Evolutionary conservation across 495 filamentous ascomycete genomes (phyloP).

Genomic region (Talaromyces adpressus): DNA sequence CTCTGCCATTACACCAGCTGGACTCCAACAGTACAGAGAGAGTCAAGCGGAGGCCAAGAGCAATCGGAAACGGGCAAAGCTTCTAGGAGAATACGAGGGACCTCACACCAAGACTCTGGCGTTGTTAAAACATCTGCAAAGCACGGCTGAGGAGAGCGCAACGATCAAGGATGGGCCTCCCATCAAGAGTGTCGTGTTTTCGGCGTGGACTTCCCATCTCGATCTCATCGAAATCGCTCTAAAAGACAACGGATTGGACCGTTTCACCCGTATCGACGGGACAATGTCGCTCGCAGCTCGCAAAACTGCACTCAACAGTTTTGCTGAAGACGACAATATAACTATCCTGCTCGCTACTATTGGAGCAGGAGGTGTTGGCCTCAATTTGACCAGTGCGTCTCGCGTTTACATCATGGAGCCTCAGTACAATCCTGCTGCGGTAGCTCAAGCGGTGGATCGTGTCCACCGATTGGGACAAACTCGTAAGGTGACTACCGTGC

Average conservation of each 20-base stretch:
- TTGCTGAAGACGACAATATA: conserved; percentile 64
- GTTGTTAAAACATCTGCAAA: conserved; percentile 59
- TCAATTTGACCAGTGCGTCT: conserved; percentile 82
- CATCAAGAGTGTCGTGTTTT: conserved; percentile 88
- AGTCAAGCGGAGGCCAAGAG: conserved; percentile 40
- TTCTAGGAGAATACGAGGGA: conserved; percentile 64
- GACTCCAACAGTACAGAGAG: conserved; percentile 52
- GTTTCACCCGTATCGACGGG: conserved; percentile 79
- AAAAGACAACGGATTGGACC: conserved; percentile 50
- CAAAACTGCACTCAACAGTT: conserved; percentile 62
- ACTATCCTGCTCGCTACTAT: conserved; percentile 86
- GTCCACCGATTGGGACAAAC: conserved; percentile 91
- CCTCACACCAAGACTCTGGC: conserved; percentile 88
- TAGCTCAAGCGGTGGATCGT: conserved; percentile 90
- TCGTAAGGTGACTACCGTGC: conserved; percentile 68
- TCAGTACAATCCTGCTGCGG: conserved; percentile 91
- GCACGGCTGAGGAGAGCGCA: conserved; percentile 51
- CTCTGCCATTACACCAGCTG: conserved; percentile 59
- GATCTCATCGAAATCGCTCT: conserved; percentile 89
- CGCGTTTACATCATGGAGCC: conserved; percentile 96
- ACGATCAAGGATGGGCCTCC: conserved; percentile 49
- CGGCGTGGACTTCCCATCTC: conserved; percentile 86
- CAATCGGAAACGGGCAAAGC: conserved; percentile 49
- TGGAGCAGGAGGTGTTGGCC: conserved; percentile 81
- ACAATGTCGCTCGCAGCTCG: conserved; percentile 71